phyloP scores from a whole-genome alignment of 805 yeast genomes.

The Kazachstania taianensis region DNA sequence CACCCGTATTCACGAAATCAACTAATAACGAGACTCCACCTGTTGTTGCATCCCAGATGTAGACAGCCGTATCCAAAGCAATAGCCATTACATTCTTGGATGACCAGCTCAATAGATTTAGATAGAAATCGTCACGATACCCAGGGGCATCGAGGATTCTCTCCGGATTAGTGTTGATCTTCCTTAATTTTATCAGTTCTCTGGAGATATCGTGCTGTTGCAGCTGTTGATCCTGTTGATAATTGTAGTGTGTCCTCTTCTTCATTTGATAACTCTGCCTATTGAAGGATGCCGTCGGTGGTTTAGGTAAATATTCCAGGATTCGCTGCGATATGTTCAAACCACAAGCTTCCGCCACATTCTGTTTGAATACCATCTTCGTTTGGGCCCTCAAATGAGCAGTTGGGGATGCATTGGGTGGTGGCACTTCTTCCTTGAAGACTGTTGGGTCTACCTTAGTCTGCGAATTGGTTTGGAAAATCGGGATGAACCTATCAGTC shows the following conservation, averaged over 20 bases:
- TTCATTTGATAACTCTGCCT: conserved; percentile 23
- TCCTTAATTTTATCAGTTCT: conserved; percentile 61
- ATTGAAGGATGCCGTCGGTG: conserved; percentile 46
- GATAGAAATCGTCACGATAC: conserved; percentile 81
- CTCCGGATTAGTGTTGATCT: conserved; percentile 80
- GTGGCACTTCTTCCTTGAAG: conserved; percentile 33
- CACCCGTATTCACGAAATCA: conserved; percentile 38
- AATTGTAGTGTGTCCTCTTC: conserved; percentile 25
- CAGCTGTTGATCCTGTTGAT: conserved; percentile 2
- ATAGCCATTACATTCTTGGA: conserved; percentile 70
- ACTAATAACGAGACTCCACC: conserved; percentile 66
- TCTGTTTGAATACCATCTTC: conserved; percentile 48
- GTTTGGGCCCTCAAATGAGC: conserved; percentile 36
- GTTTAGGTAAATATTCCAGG: conserved; percentile 74
- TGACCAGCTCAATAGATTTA: conserved; percentile 85
- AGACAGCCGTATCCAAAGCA: conserved; percentile 74
- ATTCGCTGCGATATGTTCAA: conserved; percentile 72
- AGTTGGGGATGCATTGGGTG: conserved; percentile 38
- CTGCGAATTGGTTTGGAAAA: conserved; percentile 38
- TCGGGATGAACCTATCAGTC: conserved; percentile 54
- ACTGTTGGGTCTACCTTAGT: conserved; percentile 19
- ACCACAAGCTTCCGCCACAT: conserved; percentile 94
- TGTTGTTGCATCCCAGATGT: conserved; percentile 83
- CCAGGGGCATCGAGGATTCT: conserved; percentile 96
- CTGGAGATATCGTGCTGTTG: conserved; percentile 13